Evolutionary conservation across 129 eudicot genomes (phyloP).

Genomic region (Erigeron canadensis): DNA sequence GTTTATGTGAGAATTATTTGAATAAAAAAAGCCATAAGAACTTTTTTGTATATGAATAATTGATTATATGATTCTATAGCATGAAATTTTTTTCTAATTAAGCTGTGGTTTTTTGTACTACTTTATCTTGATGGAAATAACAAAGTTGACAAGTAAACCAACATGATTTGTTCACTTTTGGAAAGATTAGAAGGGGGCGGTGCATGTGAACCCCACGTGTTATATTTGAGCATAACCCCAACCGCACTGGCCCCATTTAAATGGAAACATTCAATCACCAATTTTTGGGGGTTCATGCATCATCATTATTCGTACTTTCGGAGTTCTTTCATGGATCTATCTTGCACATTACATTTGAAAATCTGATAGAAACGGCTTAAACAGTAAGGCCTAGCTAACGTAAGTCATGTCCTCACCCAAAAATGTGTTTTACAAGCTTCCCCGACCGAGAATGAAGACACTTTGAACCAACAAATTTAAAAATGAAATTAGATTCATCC

Average conservation of each 20-base stretch:
- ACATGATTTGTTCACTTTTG: slow-evolving; percentile 23
- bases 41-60: too few relatives aligned
- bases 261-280: slow-evolving; percentile 26
- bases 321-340: not conserved
- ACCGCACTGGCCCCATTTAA: slow-evolving; percentile 25
- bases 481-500: too few relatives aligned
- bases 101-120: not conserved
- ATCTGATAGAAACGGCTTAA: too few relatives aligned
- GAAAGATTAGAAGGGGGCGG: slow-evolving; percentile 17
- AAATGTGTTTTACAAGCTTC: too few relatives aligned
- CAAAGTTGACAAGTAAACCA: slow-evolving; percentile 23
- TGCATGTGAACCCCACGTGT: slow-evolving; percentile 42
- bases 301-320: slow-evolving; percentile 18
- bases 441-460: too few relatives aligned
- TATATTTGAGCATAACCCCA: slow-evolving; percentile 20
- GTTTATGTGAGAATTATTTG: too few relatives aligned
- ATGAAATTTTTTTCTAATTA: not conserved
- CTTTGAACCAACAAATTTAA: too few relatives aligned
- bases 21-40: too few relatives aligned
- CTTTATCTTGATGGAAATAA: slow-evolving; percentile 1
- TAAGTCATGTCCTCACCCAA: too few relatives aligned
- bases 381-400: too few relatives aligned
- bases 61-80: not conserved
- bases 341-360: too few relatives aligned
- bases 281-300: slow-evolving; percentile 27